These are phyloP conservation scores for Mycena olivaceomarginata DNA, from an alignment of 768 basidiomycete species.

Conservation along the genomic window DNA sequence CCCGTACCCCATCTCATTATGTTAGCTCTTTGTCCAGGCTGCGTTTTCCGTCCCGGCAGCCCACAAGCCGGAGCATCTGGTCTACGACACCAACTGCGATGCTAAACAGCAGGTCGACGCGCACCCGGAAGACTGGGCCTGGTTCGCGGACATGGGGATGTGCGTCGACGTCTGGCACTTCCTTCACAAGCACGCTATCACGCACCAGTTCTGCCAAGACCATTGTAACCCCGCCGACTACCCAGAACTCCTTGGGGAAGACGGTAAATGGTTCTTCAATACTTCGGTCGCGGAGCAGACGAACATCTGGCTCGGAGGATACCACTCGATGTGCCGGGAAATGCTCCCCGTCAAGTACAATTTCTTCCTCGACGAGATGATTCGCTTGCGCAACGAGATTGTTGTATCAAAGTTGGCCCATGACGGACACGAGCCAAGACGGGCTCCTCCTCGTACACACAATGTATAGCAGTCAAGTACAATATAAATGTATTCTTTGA, in stretches of 20 bases:
- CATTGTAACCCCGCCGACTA: slow-evolving; percentile 26
- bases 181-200: slow-evolving; percentile 31
- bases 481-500: too few species aligned
- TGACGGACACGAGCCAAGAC: slow-evolving; percentile 39
- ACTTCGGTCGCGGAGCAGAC: slow-evolving; percentile 34
- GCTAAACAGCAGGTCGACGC: slow-evolving; percentile 34
- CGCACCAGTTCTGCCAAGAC: slow-evolving; percentile 29
- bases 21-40: slow-evolving; percentile 28
- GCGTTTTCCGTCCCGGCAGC: slow-evolving; percentile 50
- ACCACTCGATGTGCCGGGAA: slow-evolving; percentile 54
- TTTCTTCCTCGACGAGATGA: slow-evolving; percentile 47
- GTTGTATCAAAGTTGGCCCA: slow-evolving; percentile 39
- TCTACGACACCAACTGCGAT: slow-evolving; percentile 37
- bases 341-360: slow-evolving; percentile 53
- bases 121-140: slow-evolving; percentile 9
- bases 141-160: slow-evolving; percentile 34
- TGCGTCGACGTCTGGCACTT: slow-evolving; percentile 43
- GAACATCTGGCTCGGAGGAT: slow-evolving; percentile 45
- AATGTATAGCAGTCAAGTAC: neutral
- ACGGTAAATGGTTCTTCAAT: slow-evolving; percentile 53
- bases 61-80: slow-evolving; percentile 48
- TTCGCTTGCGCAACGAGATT: slow-evolving; percentile 50
- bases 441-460: neutral
- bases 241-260: slow-evolving; percentile 31
- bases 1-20: too few species aligned